Evolutionary conservation across 192 early-diverging fungal genomes (phyloP), one percentile per base, ranked within the genome.

Genomic region (Coemansia sp.): DNA sequence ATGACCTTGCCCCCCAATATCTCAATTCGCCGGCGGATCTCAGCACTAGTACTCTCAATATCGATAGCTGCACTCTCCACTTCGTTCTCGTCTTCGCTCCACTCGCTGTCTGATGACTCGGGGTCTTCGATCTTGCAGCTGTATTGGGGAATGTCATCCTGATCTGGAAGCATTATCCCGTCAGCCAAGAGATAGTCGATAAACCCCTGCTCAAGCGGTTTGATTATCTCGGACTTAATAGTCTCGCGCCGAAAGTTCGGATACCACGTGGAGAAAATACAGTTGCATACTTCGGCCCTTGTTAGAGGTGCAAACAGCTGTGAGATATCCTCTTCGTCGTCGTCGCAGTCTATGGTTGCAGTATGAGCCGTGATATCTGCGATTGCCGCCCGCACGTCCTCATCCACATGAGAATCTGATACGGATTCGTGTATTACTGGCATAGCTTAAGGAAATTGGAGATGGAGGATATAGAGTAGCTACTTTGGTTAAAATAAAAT

Each of bases 161-260:
- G 82, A 2, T 81, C 85, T 0, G 96, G 94, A 40, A 98, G 78
- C 66, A 90, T 89, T 8, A 98, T 84, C 6, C 94, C 91, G 73
- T 99, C 97, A 5, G 89, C 86, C 44, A 90, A 73, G 28, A 99
- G 81, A 61, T 97, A 99, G 10, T 89, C 84, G 26, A 98, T 64
- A 84, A 99, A 96, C 32, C 88, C 88, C 14, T 77, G 72, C 0
- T 92, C 83, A 19, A 99, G 84, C 6, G 89, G 90, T 35, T 74
- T 69, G 50, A 96, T 86, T 33, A 96, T 74, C 44, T 80, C 78
- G 4, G 90, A 91, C 62, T 91, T 90, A 66, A 99, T 88, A 2
- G 95, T 89, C 17, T 84, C 71, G 6, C 68, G 37, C 6, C 76
- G 67, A 66, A 97, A 93, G 23, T 37, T 66, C 10, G 86, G 85